Evolutionary conservation across 225 moss, liverwort and hornwort species (phyloP).

Genomic region (Ulota crispa): DNA sequence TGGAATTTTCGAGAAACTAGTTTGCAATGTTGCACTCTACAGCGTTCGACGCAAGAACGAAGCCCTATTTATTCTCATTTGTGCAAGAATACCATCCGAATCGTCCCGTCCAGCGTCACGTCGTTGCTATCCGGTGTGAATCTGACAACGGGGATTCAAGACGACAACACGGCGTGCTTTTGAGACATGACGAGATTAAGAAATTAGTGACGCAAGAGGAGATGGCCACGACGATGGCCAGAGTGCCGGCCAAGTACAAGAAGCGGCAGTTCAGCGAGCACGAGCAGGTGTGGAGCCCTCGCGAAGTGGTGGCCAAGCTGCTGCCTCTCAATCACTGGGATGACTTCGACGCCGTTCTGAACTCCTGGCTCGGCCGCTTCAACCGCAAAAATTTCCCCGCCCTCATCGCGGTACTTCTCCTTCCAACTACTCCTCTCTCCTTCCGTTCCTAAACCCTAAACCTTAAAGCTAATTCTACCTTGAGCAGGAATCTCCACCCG

Average conservation of each 20-base stretch:
- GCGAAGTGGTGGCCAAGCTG: slow-evolving; percentile 69
- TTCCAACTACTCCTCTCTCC: not conserved
- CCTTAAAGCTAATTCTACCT: too few species aligned
- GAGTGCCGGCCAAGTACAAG: slow-evolving; percentile 72
- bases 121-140: not conserved
- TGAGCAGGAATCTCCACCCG: too few species aligned
- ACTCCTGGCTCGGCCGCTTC: slow-evolving; percentile 89
- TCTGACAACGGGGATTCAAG: slow-evolving; percentile 19
- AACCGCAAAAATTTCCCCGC: slow-evolving; percentile 89
- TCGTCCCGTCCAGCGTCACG: not conserved
- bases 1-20: not conserved
- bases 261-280: slow-evolving; percentile 56
- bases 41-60: slow-evolving; percentile 17
- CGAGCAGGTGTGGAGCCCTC: slow-evolving; percentile 70
- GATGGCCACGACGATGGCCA: slow-evolving; percentile 55
- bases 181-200: slow-evolving; percentile 16
- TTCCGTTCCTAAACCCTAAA: not conserved
- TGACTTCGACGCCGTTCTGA: slow-evolving; percentile 77
- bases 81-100: not conserved
- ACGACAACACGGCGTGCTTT: not conserved
- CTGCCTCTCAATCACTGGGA: slow-evolving; percentile 93
- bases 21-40: slow-evolving; percentile 29
- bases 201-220: slow-evolving; percentile 30
- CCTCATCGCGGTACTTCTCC: slow-evolving; percentile 58
- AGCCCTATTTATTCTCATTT: not conserved